phyloP scores from a whole-genome alignment of 352 stramenopile genomes.

The Globisporangium carolinianum region DNA sequence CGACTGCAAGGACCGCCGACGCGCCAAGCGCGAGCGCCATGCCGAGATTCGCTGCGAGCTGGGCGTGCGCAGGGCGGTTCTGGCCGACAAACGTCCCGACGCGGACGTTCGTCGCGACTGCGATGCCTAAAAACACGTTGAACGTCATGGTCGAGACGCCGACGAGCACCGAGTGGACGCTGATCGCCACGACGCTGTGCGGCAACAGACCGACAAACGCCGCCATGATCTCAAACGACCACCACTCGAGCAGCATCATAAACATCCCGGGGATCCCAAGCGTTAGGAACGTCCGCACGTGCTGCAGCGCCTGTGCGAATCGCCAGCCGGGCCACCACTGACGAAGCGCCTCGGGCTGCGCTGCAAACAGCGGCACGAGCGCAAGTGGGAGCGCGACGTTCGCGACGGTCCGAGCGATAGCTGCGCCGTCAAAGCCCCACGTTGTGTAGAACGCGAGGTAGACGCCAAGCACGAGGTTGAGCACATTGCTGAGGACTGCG shows the following conservation, averaged over 20 bases:
- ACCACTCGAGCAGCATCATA: conserved; percentile 78
- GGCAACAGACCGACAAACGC: conserved; percentile 52
- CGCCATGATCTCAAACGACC: conserved; percentile 77
- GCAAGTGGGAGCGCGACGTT: conserved; percentile 45
- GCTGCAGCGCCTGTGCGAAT: conserved; percentile 28
- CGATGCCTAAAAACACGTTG: conserved; percentile 78
- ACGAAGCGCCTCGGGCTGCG: conserved; percentile 28
- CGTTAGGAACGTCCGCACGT: conserved; percentile 57
- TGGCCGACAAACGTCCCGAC: conserved; percentile 76
- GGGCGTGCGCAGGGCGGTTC: conserved; percentile 78
- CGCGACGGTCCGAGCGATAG: conserved; percentile 60
- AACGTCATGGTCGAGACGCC: conserved; percentile 61
- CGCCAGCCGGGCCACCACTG: conserved; percentile 72
- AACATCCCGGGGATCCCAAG: conserved; percentile 64
- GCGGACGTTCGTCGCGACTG: conserved; percentile 72
- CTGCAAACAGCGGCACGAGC: conserved; percentile 66
- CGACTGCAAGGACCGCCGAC: conserved; percentile 27
- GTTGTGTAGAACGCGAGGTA: conserved; percentile 80
- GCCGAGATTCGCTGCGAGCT: conserved; percentile 64
- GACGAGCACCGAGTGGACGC: conserved; percentile 64
- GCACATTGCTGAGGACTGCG: conserved; percentile 60
- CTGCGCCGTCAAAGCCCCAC: conserved; percentile 70
- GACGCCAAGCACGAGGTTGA: conserved; percentile 67
- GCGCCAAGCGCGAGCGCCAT: conserved; percentile 47
- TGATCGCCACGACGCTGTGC: conserved; percentile 58